A percentile compares a stretch with the other conserved stretches of the same genome.
These are phyloP conservation scores for Podospora pseudoanserina DNA, from an alignment of 495 filamentous ascomycete genomes.

Conservation along the genomic window DNA sequence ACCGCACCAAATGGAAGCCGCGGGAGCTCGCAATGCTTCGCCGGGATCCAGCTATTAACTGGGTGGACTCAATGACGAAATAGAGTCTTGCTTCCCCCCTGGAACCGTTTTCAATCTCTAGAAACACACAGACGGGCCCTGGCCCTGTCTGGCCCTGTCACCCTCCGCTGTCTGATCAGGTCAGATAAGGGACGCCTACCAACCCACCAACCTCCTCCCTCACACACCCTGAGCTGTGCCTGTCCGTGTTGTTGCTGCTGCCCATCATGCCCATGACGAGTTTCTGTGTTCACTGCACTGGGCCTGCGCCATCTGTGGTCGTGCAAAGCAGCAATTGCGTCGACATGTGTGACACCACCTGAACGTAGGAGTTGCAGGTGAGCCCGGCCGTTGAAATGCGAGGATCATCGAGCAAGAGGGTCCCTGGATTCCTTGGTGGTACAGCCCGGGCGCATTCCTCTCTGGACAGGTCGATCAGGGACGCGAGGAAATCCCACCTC, in stretches of 20 bases:
- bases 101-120: neutral
- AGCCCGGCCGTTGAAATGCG: neutral
- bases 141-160: neutral
- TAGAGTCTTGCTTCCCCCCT: neutral
- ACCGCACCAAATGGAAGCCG: neutral
- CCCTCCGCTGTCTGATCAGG: too few species aligned
- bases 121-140: neutral
- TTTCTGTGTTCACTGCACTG: neutral
- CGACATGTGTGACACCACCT: neutral
- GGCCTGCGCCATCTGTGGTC: constrained; percentile 1
- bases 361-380: neutral
- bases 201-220: too few species aligned
- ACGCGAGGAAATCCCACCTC: neutral
- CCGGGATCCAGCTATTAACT: neutral
- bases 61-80: constrained; percentile 14
- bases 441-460: neutral
- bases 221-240: too few species aligned
- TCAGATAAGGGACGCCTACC: too few species aligned
- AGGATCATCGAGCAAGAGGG: neutral
- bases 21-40: neutral
- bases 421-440: neutral
- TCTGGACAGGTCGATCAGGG: constrained; percentile 10
- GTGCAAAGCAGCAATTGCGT: constrained; percentile 1
- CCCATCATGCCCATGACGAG: neutral
- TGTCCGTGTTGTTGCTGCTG: neutral